Evolutionary conservation across 345 rosid species (phyloP).

Genomic region (Aethionema arabicum): DNA sequence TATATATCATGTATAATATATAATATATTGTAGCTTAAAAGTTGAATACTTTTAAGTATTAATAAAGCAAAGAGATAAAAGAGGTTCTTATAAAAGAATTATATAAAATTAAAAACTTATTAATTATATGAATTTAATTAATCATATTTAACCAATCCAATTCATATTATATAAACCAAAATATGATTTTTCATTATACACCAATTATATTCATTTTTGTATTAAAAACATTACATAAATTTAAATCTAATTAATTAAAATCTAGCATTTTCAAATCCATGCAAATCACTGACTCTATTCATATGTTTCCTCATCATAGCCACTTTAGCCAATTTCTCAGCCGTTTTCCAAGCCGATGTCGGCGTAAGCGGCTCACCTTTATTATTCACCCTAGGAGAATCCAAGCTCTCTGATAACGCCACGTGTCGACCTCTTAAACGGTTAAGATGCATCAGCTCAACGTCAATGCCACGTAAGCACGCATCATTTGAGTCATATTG

Average conservation of each 20-base stretch:
- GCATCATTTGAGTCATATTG: conserved; percentile 52
- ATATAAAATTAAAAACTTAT: conserved; percentile 12
- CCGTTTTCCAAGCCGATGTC: conserved; percentile 92
- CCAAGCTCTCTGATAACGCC: conserved; percentile 29
- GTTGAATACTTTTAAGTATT: conserved; percentile 8
- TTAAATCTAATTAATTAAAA: conserved; percentile 45
- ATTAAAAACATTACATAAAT: conserved; percentile 3
- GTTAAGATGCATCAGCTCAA: conserved; percentile 61
- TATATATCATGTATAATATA: background rate
- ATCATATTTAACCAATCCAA: no score
- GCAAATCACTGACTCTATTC: conserved; percentile 94
- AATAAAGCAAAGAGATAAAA: conserved; percentile 9
- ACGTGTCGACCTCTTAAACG: conserved; percentile 37
- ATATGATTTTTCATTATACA: no score
- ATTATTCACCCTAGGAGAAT: conserved; percentile 23
- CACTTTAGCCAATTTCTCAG: conserved; percentile 85
- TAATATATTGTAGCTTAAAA: conserved; percentile 20
- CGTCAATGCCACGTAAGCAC: conserved; percentile 56
- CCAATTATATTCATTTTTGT: no score
- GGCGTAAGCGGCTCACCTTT: conserved; percentile 73
- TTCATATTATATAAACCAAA: no score
- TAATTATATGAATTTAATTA: no score
- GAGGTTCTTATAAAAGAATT: background rate
- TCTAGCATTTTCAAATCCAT: conserved; percentile 95
- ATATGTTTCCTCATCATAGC: conserved; percentile 85